Percentiles rank a stretch among this genome's conserved stretches.
phyloP scores from a whole-genome alignment of 208 protist genomes.

The Leishmania tarentolae region DNA sequence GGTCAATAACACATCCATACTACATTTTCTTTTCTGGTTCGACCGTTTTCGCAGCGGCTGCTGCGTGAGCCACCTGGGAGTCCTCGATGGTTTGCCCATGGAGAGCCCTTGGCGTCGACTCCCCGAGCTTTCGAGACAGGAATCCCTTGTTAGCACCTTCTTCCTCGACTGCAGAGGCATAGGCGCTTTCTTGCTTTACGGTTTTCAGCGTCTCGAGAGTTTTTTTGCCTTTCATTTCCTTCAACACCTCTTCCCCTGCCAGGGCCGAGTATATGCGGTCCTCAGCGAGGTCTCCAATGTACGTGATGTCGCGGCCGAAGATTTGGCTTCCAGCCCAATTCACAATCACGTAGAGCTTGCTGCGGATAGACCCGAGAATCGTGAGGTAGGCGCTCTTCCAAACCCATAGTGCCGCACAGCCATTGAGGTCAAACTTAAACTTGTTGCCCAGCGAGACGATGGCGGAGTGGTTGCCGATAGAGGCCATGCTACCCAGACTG shows the following conservation, averaged over 20 bases:
- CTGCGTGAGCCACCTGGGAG: slow-evolving; percentile 1
- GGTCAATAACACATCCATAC: neutral
- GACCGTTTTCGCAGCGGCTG: neutral
- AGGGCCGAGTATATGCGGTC: slow-evolving; percentile 65
- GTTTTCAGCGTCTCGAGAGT: slow-evolving; percentile 50
- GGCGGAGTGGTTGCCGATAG: slow-evolving; percentile 67
- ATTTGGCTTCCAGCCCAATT: slow-evolving; percentile 83
- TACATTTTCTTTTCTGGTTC: slow-evolving; percentile 1
- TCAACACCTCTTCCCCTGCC: slow-evolving; percentile 65
- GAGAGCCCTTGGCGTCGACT: slow-evolving; percentile 2
- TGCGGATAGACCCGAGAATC: slow-evolving; percentile 80
- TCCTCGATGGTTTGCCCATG: slow-evolving; percentile 4
- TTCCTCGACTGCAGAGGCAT: slow-evolving; percentile 48
- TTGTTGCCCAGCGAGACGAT: slow-evolving; percentile 71
- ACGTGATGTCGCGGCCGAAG: slow-evolving; percentile 87
- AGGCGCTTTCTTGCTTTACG: slow-evolving; percentile 33
- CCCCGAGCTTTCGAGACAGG: slow-evolving; percentile 38
- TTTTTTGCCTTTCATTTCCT: slow-evolving; percentile 49
- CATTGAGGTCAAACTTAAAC: slow-evolving; percentile 66
- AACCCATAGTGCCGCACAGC: slow-evolving; percentile 76
- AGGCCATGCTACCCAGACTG: slow-evolving; percentile 82
- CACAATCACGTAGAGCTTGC: slow-evolving; percentile 82
- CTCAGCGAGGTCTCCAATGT: slow-evolving; percentile 83
- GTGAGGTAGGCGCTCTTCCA: slow-evolving; percentile 90
- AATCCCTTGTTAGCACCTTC: slow-evolving; percentile 36